Evolutionary conservation across 139 green algal genomes (phyloP), one percentile per base, ranked within the genome.

Genomic region (Chlamydomonas sphaeroides): DNA sequence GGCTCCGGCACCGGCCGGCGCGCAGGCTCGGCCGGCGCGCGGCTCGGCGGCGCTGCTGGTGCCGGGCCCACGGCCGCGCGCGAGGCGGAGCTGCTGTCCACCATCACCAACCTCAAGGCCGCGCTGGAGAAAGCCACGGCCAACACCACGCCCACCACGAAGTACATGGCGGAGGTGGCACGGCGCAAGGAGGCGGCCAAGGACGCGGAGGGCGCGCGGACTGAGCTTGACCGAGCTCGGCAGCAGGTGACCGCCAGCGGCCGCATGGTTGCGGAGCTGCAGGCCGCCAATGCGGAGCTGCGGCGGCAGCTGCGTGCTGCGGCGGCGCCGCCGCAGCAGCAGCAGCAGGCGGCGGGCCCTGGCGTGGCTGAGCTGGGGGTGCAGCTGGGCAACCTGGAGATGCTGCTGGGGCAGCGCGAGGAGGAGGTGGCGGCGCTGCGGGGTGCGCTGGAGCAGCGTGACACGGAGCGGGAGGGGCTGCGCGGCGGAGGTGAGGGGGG

Each of bases 121-220:
- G 94, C 92, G 6, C 72, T 98, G 78, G 93, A 96, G 78, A 90
- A 91, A 78, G 83, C 91, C 11, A 91, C 86, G 35, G 63, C 92
- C 28, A 89, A 79, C 51, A 91, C 83, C 42, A 93, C 94, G 56
- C 90, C 91, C 77, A 91, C 77, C 57, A 88, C 88, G 39, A 96
- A 96, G 67, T 96, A 95, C 87, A 97, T 96, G 92, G 84, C 86
- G 71, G 89, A 90, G 78, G 76, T 91, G 30, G 23, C 49, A 32
- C 65, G 57, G 68, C 87, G 87, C 69, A 91, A 93, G 84, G 85
- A 86, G 70, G 78, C 87, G 21, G 80, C 86, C 53, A 68, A 72
- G n/a, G 87, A 92, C 30, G 86, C 81, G 3, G 88, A 84, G 30
- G 70, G 45, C 1, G 41, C 79, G 6, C 78, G 87, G 7, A 74